Evolutionary conservation across 2,329 filamentous ascomycete genomes (phyloP).

Genomic region (Aureobasidium sp.): DNA sequence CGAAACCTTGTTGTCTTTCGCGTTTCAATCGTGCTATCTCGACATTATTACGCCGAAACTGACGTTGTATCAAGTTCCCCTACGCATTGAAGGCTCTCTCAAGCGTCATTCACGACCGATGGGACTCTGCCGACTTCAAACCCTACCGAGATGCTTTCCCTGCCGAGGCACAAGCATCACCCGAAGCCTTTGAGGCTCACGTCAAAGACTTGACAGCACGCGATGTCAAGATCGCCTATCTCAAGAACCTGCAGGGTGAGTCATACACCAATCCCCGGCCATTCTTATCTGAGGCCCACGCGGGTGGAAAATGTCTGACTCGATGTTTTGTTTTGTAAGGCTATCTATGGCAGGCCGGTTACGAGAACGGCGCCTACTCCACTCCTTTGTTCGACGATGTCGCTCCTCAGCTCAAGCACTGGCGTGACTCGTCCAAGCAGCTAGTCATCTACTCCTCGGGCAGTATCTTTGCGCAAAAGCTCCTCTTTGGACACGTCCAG

Average conservation of each 20-base stretch:
- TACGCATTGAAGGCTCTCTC: constrained; percentile 65
- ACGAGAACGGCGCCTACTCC: constrained; percentile 60
- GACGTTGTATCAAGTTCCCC: constrained; percentile 54
- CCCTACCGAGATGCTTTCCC: constrained; percentile 68
- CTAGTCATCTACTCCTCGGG: constrained; percentile 77
- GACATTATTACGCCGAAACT: constrained; percentile 2
- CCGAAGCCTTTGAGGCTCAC: constrained; percentile 56
- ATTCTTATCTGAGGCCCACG: constrained; percentile 7
- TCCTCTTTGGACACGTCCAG: constrained; percentile 61
- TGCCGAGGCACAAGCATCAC: constrained; percentile 52
- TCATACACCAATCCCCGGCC: constrained; percentile 30
- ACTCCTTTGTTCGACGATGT: constrained; percentile 73
- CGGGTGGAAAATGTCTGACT: constrained; percentile 1
- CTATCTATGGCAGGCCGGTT: constrained; percentile 70
- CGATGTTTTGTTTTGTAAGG: constrained; percentile 30
- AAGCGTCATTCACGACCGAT: constrained; percentile 56
- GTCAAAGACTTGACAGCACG: constrained; percentile 62
- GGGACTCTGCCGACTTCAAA: constrained; percentile 58
- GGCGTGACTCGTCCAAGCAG: constrained; percentile 49
- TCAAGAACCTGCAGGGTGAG: constrained; percentile 66
- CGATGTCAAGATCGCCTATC: constrained; percentile 68
- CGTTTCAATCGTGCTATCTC: neutral
- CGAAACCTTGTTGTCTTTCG: constrained; percentile 1
- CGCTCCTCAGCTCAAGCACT: constrained; percentile 52
- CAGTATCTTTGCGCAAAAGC: constrained; percentile 71